Conservation (phyloP, 1,139 yeast genomes). For the Hansenula lynferdii region DNA sequence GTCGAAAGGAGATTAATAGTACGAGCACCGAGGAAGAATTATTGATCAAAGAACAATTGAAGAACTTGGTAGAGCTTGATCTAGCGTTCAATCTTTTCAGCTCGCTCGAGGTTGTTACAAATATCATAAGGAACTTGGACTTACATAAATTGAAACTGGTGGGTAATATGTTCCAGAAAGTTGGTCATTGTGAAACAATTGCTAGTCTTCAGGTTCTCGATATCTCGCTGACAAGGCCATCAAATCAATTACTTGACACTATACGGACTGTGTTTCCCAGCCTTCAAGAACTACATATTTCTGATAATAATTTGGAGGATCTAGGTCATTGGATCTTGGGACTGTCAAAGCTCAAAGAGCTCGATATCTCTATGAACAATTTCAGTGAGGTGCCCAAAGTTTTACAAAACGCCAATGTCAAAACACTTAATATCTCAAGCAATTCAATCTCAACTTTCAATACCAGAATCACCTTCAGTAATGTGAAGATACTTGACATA, state of each 20-base stretch:
- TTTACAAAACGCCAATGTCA: conserved; percentile 5
- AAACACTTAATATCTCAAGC: conserved; percentile 16
- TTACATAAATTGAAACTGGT: conserved; percentile 48
- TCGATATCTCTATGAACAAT: conserved; percentile 45
- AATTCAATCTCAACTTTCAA: conserved; percentile 15
- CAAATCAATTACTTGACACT: conserved; percentile 21
- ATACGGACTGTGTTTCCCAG: conserved; percentile 39
- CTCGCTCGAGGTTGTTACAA: conserved; percentile 34
- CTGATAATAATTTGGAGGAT: conserved; percentile 34
- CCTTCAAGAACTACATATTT: conserved; percentile 38
- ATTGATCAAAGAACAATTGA: conserved; percentile 3
- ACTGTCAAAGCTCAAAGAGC: conserved; percentile 17
- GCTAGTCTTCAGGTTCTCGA: conserved; percentile 22
- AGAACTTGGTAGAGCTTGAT: conserved; percentile 42
- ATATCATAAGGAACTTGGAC: conserved; percentile 30
- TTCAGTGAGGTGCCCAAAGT: conserved; percentile 21
- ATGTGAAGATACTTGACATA: conserved; percentile 34
- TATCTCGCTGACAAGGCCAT: conserved; percentile 25
- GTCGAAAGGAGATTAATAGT: conserved; percentile 30
- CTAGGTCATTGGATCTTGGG: background rate
- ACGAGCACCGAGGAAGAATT: conserved; percentile 7
- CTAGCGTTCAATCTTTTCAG: conserved; percentile 56
- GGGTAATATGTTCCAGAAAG: conserved; percentile 49
- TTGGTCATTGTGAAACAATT: background rate
- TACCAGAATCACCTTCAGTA: background rate